Evolutionary conservation across 2,329 filamentous ascomycete species (phyloP), one percentile per base, ranked within the genome.

Genomic region (Mycogone perniciosa): DNA sequence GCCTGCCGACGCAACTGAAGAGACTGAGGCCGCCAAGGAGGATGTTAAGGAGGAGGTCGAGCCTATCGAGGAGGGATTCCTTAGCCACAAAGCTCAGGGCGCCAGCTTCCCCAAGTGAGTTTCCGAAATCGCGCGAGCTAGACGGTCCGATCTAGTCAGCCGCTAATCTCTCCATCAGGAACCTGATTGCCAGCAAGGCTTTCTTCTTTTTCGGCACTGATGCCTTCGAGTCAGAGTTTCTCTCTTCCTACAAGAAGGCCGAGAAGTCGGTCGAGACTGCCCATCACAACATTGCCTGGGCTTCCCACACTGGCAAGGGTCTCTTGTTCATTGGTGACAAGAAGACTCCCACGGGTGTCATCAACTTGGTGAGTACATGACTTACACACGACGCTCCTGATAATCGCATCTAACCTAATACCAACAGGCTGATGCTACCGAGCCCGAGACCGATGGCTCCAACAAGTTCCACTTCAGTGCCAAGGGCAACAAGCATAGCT

Each of bases 241-340:
- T 96, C 51, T 71, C 77, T 60, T 74, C 79, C 62, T 96, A 92
- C 76, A 79, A 95, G 61, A 89, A 90, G 73, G 85, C 83, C 64
- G 90, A 96, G 81, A 96, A 96, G 85, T 78, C 85, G 51, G 78
- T 84, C 48, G 77, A 80, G 55, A 71, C 85, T 59, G 85, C 87
- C 55, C 86, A 95, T 75, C 80, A 88, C 59, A 86, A 86, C 61
- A 86, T 84, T 60, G 87, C 93, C 34, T 96, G 93, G 89, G 89
- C 92, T 57, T 84, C 84, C 60, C 84, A 95, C 78, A 96, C 92
- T 53, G 92, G 92, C 70, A 95, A 95, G 79, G 93, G 93, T 66
- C 86, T 97, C 20, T 77, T 97, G 39, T 96, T 95, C 80, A 88
- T 89, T 72, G 85, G 86, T 64, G 87, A 95, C 73, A 96, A 95